phyloP scores from a whole-genome alignment of 805 yeast species.

The Yarrowia sp. region DNA sequence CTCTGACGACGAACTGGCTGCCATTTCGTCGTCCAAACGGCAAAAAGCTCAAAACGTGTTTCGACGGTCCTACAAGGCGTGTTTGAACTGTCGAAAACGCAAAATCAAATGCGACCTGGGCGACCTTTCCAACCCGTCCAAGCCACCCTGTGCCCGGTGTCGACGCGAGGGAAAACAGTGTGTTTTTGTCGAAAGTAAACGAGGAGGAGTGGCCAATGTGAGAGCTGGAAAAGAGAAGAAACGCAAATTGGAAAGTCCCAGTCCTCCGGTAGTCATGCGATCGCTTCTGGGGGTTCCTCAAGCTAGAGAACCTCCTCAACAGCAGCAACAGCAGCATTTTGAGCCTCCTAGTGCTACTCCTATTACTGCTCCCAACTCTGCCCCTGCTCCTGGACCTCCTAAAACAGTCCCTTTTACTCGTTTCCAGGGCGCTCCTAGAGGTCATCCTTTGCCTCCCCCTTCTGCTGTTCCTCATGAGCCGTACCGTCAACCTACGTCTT shows the following conservation, averaged over 20 bases:
- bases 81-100: constrained; percentile 77
- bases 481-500: background rate
- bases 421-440: background rate
- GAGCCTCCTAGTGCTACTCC: background rate
- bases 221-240: constrained; percentile 36
- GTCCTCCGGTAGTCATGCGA: constrained; percentile 5
- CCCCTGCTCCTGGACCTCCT: background rate
- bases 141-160: constrained; percentile 85
- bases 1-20: constrained; percentile 2
- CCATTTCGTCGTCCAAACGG: constrained; percentile 20
- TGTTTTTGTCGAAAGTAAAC: constrained; percentile 56
- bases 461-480: background rate
- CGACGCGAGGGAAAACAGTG: constrained; percentile 79
- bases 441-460: background rate
- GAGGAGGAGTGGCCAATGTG: constrained; percentile 49
- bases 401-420: background rate
- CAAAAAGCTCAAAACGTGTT: constrained; percentile 35
- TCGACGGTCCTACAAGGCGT: constrained; percentile 74
- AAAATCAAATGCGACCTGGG: constrained; percentile 88
- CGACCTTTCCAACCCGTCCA: constrained; percentile 61
- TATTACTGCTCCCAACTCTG: background rate
- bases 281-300: background rate
- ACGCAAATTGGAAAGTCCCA: constrained; percentile 1
- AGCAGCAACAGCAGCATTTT: background rate
- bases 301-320: background rate